Percentiles rank a stretch among this genome's conserved stretches.
These are phyloP conservation scores for Boletus reticulatus DNA, from an alignment of 768 basidiomycete species.

Conservation along the genomic window DNA sequence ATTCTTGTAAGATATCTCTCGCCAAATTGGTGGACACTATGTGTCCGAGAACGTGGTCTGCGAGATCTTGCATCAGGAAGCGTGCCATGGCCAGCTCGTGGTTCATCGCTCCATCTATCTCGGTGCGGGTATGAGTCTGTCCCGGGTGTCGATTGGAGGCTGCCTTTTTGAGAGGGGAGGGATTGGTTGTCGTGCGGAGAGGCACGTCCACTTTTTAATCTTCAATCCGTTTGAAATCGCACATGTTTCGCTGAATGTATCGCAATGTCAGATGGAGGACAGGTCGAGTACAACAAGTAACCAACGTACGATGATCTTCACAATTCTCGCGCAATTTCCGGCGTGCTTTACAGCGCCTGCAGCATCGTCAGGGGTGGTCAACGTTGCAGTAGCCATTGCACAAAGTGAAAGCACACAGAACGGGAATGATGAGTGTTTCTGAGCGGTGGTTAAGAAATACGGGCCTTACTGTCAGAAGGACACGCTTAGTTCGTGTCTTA, in stretches of 20 bases:
- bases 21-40: not conserved
- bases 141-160: slow-evolving; percentile 1
- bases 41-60: slow-evolving; percentile 2
- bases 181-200: not conserved
- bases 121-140: not conserved
- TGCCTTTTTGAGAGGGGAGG: slow-evolving; percentile 1
- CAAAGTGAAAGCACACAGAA: not conserved
- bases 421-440: not conserved
- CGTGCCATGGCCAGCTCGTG: slow-evolving; percentile 8
- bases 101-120: not conserved
- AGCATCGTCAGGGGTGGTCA: not conserved
- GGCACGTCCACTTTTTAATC: not conserved
- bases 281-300: not conserved
- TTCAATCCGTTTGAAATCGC: not conserved
- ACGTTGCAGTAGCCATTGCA: not conserved
- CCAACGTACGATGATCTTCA: too few species aligned
- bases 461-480: too few species aligned
- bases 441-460: not conserved
- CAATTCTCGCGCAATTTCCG: too few species aligned
- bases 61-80: too few species aligned
- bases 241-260: not conserved
- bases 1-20: not conserved
- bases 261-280: not conserved
- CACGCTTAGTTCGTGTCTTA: too few species aligned
- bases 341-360: not conserved